Evolutionary conservation across 2,329 filamentous ascomycete species (phyloP), one percentile per base, ranked within the genome.

Genomic region (Neofusicoccum ribis): DNA sequence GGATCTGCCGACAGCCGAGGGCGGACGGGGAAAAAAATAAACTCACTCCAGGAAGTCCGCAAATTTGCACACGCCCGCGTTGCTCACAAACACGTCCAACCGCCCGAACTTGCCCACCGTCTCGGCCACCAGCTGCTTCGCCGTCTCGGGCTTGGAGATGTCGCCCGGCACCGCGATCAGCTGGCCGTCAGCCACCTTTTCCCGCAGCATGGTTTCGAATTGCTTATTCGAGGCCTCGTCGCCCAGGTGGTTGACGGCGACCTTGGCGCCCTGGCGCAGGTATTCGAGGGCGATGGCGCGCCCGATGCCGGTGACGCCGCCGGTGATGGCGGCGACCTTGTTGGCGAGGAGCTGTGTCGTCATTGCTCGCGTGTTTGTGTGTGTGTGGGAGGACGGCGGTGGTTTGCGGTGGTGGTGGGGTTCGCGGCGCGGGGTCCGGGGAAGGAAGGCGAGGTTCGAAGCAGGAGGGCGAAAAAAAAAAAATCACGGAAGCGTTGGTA

Each of bases 11-110:
- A 23, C 23, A 23, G 23, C 23, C 23, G 23, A 23, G 23, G 23
- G 23, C 23, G 23, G 23, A 3, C 23, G 23, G 23, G 23, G n/a
- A 23, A 23, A 23, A 23, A 23, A 23, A 23, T 23, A 23, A 23
- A 23, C 62, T 49, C 71, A 88, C 85, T 89, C 87, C 27, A 97
- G 79, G 73, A 97, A 96, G 69, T 96, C 91, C 66, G 90, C 89
- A 78, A 97, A 97, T 68, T 91, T 86, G 82, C 92, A 97, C 66
- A 97, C 86, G 6, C 93, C 93, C 3, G 93, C 93, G 80, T 97
- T 97, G 76, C 88, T 91, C 34, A 97, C 90, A 77, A 94, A 94
- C 6, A 96, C 82, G 77, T 85, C 81, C 44, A 84, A 65, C 43
- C 80, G 74, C 14, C 84, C 82, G 74, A 87, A 90, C 65, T 80